phyloP scores from a whole-genome alignment of 345 rosid genomes.

The Litchi chinensis region DNA sequence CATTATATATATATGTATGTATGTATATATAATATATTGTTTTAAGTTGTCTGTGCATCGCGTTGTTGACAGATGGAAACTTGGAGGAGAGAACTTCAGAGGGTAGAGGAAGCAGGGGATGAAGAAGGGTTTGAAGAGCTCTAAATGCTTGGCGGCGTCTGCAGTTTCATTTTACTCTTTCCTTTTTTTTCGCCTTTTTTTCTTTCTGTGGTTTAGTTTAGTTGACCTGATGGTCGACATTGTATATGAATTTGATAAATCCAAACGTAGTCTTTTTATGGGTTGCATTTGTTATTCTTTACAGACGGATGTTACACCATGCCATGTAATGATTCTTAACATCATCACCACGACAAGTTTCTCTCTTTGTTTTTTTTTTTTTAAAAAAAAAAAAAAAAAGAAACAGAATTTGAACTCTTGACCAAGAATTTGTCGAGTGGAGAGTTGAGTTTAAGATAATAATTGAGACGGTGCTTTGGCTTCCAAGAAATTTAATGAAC shows the following conservation, averaged over 20 bases:
- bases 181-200: background rate
- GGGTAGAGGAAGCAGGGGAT: constrained; percentile 86
- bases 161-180: too few relatives aligned
- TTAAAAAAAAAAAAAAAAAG: too few relatives aligned
- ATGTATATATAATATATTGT: background rate
- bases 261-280: background rate
- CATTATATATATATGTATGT: background rate
- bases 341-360: background rate
- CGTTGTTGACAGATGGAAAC: constrained; percentile 55
- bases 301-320: background rate
- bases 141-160: constrained; percentile 12
- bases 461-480: too few relatives aligned
- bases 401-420: too few relatives aligned
- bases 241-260: constrained; percentile 8
- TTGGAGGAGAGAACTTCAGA: constrained; percentile 76
- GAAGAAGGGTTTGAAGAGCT: constrained; percentile 93
- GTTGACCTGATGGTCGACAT: background rate
- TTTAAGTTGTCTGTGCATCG: background rate
- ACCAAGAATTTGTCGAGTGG: too few relatives aligned
- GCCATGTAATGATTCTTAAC: background rate
- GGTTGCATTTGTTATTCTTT: background rate
- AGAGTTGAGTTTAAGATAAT: too few relatives aligned
- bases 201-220: background rate
- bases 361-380: too few relatives aligned
- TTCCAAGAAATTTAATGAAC: background rate